phyloP scores from a whole-genome alignment of 1,284 basidiomycete species.

The Xerocomus amazonicus region DNA sequence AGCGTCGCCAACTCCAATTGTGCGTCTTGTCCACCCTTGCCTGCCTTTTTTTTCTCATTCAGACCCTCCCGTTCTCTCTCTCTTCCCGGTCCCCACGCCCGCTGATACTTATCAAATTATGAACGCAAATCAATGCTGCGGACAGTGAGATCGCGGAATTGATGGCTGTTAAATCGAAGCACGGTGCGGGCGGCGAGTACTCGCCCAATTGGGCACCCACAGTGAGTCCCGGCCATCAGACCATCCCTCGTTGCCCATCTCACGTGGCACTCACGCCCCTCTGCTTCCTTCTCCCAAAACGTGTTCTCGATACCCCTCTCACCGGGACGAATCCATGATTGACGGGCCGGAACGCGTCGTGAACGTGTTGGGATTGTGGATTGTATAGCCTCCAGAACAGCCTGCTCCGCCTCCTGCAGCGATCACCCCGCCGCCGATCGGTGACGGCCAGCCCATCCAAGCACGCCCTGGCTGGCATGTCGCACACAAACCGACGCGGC shows the following conservation, averaged over 20 bases:
- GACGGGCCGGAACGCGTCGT: no score
- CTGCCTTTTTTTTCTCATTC: neutral
- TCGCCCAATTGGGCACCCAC: conserved; percentile 61
- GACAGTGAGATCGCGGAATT: conserved; percentile 70
- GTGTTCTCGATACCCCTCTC: no score
- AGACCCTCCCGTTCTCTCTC: neutral
- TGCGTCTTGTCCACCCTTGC: conserved; percentile 35
- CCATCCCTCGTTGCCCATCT: no score
- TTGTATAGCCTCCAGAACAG: conserved; percentile 30
- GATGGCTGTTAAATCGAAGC: conserved; percentile 72
- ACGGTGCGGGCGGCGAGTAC: conserved; percentile 66
- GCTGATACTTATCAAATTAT: neutral
- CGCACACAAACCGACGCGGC: conserved; percentile 58
- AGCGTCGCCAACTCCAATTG: conserved; percentile 66
- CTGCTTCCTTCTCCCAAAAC: no score
- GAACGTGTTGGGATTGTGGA: no score
- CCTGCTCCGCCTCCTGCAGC: conserved; percentile 35
- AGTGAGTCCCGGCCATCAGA: conserved; percentile 33
- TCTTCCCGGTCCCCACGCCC: neutral
- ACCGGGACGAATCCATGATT: no score
- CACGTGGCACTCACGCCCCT: no score
- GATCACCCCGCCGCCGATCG: conserved; percentile 32
- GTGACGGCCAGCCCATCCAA: conserved; percentile 41
- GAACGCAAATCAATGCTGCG: neutral
- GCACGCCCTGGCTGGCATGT: conserved; percentile 69